Percentiles rank a stretch among this genome's conserved stretches.
These are phyloP conservation scores for Spiromastix sp. DNA, from an alignment of 2,329 filamentous ascomycete genomes.

Conservation along the genomic window DNA sequence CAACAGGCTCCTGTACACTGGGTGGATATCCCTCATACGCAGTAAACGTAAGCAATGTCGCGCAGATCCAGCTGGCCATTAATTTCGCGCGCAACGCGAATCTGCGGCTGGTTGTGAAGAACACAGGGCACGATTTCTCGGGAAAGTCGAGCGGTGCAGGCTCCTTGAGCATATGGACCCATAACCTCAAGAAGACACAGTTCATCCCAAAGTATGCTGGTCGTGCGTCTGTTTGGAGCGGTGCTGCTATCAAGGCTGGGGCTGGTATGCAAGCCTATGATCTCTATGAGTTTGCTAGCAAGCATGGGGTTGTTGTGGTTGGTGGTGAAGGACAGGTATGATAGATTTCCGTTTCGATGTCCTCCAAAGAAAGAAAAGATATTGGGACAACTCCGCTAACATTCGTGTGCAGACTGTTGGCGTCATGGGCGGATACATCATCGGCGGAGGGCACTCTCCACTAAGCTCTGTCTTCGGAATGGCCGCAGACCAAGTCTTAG, in stretches of 20 bases:
- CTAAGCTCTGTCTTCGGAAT: slow-evolving; percentile 42
- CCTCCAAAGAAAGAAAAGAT: slow-evolving; percentile 40
- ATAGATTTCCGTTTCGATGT: slow-evolving; percentile 48
- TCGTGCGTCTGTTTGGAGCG: slow-evolving; percentile 23
- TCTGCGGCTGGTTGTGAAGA: slow-evolving; percentile 39
- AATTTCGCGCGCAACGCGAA: slow-evolving; percentile 38
- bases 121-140: slow-evolving; percentile 30
- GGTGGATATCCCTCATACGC: slow-evolving; percentile 22
- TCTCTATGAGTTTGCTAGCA: slow-evolving; percentile 41
- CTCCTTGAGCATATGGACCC: slow-evolving; percentile 24
- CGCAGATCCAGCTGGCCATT: slow-evolving; percentile 18
- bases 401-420: too few relatives aligned
- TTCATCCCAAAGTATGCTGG: slow-evolving; percentile 21
- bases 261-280: slow-evolving; percentile 45
- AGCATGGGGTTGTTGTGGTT: slow-evolving; percentile 39
- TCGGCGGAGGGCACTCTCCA: slow-evolving; percentile 46
- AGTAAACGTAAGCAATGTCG: slow-evolving; percentile 21
- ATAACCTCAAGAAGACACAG: slow-evolving; percentile 21
- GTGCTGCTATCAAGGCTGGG: slow-evolving; percentile 45
- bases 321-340: slow-evolving; percentile 42
- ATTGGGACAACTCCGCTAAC: slow-evolving; percentile 22
- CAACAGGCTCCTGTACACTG: slow-evolving; percentile 3
- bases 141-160: slow-evolving; percentile 53
- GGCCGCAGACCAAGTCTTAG: slow-evolving; percentile 40
- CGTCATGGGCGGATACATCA: slow-evolving; percentile 36